Conservation (phyloP, 192 early-diverging fungal species). For the Umbelopsis vinacea region DNA sequence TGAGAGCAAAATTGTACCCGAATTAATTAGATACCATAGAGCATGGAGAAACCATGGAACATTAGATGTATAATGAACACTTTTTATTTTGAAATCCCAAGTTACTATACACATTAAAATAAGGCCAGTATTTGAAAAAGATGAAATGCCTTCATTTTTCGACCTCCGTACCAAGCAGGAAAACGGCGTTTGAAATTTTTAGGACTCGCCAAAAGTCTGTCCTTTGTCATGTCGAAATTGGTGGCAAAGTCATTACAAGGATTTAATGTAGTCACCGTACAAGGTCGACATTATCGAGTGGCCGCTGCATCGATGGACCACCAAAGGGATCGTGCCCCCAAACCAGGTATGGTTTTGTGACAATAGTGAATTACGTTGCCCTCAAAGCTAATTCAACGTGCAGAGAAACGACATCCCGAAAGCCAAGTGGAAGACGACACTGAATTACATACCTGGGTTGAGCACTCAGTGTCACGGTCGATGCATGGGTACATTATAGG, state of each 20-base stretch:
- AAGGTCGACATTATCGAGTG: constrained; percentile 29
- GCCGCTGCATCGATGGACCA: constrained; percentile 20
- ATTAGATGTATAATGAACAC: constrained; percentile 10
- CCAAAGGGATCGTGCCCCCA: neutral
- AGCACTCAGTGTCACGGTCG: constrained; percentile 1
- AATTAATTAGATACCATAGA: constrained; percentile 68
- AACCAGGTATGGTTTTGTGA: neutral
- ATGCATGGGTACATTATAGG: constrained; percentile 18
- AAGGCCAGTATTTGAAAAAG: neutral
- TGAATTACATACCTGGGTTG: constrained; percentile 9
- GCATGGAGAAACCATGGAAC: constrained; percentile 56
- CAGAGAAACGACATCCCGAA: constrained; percentile 19
- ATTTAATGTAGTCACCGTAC: constrained; percentile 29
- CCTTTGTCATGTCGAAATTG: constrained; percentile 5
- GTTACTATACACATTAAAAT: neutral
- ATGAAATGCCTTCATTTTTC: neutral
- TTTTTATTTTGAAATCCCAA: neutral
- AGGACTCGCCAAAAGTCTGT: neutral
- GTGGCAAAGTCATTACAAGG: constrained; percentile 28
- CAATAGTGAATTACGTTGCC: neutral
- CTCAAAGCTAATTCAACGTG: neutral
- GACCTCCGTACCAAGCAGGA: too few species aligned
- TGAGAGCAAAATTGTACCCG: constrained; percentile 73
- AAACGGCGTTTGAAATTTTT: neutral
- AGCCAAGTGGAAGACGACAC: constrained; percentile 16